Evolutionary conservation across 2,329 filamentous ascomycete species (phyloP).

Genomic region (Hypoxylon sp.): DNA sequence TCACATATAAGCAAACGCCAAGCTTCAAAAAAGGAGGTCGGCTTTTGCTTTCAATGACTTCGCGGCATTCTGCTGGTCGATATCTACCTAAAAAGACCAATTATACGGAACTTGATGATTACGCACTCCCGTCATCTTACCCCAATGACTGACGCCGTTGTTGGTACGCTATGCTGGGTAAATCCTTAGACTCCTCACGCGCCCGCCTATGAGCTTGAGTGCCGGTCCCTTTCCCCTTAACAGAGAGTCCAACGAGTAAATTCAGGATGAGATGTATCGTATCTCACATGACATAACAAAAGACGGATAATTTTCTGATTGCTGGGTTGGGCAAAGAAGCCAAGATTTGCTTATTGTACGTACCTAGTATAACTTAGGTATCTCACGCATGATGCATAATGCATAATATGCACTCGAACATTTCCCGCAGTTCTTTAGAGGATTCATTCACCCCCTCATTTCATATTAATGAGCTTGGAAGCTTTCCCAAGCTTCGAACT

Average conservation of each 20-base stretch:
- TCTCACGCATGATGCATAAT: slow-evolving; percentile 35
- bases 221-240: slow-evolving; percentile 15
- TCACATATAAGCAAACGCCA: not conserved
- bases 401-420: slow-evolving; percentile 28
- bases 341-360: slow-evolving; percentile 1
- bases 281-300: slow-evolving; percentile 30
- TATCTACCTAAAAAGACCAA: not conserved
- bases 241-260: not conserved
- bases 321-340: slow-evolving; percentile 25
- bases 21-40: not conserved
- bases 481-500: slow-evolving; percentile 8
- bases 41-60: not conserved
- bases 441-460: slow-evolving; percentile 29
- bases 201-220: slow-evolving; percentile 13
- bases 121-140: not conserved
- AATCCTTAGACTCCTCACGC: slow-evolving; percentile 32
- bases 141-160: slow-evolving; percentile 13
- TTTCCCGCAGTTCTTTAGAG: slow-evolving; percentile 16
- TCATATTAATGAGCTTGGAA: slow-evolving; percentile 9
- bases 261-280: not conserved
- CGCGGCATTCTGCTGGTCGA: not conserved
- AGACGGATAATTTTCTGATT: slow-evolving; percentile 19
- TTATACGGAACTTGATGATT: slow-evolving; percentile 1
- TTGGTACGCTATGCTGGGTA: slow-evolving; percentile 26
- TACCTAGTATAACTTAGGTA: not conserved